Percentiles rank a stretch among this genome's conserved stretches.
Conservation (phyloP, 2,329 filamentous ascomycete genomes). For the Neonectria neomacrospora region DNA sequence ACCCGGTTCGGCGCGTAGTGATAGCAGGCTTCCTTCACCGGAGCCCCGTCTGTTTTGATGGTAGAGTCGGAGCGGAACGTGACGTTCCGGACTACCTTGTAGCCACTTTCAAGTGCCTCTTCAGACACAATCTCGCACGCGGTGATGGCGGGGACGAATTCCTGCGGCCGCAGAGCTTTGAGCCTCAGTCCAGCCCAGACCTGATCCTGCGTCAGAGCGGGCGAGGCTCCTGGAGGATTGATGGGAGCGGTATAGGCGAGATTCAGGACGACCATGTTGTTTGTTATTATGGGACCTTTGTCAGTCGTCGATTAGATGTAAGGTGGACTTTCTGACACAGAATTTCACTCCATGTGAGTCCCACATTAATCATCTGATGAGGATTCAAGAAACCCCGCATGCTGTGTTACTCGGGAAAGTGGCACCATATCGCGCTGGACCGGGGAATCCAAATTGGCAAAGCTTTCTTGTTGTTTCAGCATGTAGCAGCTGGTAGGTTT, state of each 20-base stretch:
- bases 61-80: slow-evolving; percentile 34
- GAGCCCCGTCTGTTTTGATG: slow-evolving; percentile 20
- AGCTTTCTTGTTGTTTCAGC: neutral
- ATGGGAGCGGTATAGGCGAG: slow-evolving; percentile 50
- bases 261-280: slow-evolving; percentile 49
- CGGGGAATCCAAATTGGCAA: neutral
- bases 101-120: slow-evolving; percentile 24
- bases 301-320: slow-evolving; percentile 6
- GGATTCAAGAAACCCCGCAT: slow-evolving; percentile 14
- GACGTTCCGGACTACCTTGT: slow-evolving; percentile 46
- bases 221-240: slow-evolving; percentile 48
- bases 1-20: slow-evolving; percentile 48
- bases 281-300: slow-evolving; percentile 7
- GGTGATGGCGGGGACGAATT: slow-evolving; percentile 53
- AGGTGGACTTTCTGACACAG: slow-evolving; percentile 6
- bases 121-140: slow-evolving; percentile 48
- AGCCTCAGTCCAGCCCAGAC: slow-evolving; percentile 51
- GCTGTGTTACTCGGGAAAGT: neutral
- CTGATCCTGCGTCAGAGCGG: slow-evolving; percentile 46
- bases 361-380: slow-evolving; percentile 14
- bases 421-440: neutral
- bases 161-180: slow-evolving; percentile 50
- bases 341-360: slow-evolving; percentile 5
- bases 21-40: slow-evolving; percentile 47
- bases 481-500: neutral